phyloP scores from a whole-genome alignment of 2,329 filamentous ascomycete genomes.

The Akanthomyces muscarius region DNA sequence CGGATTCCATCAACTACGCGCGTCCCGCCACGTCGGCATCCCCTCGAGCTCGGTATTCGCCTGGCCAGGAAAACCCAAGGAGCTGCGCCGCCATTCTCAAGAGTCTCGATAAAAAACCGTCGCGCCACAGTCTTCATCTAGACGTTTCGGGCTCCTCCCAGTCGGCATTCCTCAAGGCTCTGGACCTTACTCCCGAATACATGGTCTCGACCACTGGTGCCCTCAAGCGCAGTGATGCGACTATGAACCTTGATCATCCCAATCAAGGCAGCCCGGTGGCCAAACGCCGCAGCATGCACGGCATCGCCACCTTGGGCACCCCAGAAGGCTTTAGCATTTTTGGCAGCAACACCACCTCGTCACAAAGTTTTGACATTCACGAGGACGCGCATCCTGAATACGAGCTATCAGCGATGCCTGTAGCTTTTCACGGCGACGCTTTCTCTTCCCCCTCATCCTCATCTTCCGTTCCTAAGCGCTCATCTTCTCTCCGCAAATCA shows the following conservation, averaged over 20 bases:
- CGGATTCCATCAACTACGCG: constrained; percentile 66
- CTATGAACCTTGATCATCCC: constrained; percentile 79
- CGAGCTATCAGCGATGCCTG: constrained; percentile 41
- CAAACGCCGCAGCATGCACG: constrained; percentile 85
- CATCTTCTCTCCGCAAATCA: constrained; percentile 77
- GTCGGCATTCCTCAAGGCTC: constrained; percentile 46
- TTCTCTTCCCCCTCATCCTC: constrained; percentile 44
- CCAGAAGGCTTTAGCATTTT: constrained; percentile 69
- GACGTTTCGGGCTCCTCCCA: constrained; percentile 53
- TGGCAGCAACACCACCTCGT: constrained; percentile 49
- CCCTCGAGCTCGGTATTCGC: constrained; percentile 16
- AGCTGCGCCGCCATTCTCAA: constrained; percentile 41
- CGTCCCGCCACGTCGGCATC: constrained; percentile 41
- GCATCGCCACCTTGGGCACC: constrained; percentile 57
- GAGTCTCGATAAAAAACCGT: constrained; percentile 42
- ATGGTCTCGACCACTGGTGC: constrained; percentile 60
- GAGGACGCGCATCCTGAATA: constrained; percentile 50
- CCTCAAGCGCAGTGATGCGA: constrained; percentile 85
- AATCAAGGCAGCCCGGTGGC: constrained; percentile 80
- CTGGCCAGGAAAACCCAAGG: constrained; percentile 40
- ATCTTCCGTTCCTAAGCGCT: constrained; percentile 59
- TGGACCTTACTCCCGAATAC: constrained; percentile 40
- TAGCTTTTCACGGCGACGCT: constrained; percentile 37
- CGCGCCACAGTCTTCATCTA: constrained; percentile 53
- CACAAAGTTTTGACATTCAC: constrained; percentile 48